Conservation (phyloP, 164 flowering plant genomes). For the Macadamia integrifolia region DNA sequence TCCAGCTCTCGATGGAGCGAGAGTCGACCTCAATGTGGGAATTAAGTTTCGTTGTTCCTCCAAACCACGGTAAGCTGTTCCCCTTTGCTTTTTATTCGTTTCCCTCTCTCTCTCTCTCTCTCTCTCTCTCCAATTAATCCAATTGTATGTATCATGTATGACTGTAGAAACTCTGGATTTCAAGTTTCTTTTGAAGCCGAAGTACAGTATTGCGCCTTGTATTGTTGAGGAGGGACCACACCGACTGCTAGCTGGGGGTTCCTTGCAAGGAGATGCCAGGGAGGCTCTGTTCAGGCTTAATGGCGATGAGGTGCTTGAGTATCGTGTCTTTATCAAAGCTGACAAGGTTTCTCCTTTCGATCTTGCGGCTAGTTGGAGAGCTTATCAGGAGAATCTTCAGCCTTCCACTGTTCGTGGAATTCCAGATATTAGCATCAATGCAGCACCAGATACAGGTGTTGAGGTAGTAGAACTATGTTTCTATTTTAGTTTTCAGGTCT, state of each 20-base stretch:
- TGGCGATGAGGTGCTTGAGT: slow-evolving; percentile 64
- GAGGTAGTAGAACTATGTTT: slow-evolving; percentile 41
- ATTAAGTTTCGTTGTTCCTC: slow-evolving; percentile 88
- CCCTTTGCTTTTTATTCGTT: too few species aligned
- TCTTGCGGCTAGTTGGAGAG: slow-evolving; percentile 98
- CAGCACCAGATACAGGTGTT: slow-evolving; percentile 36
- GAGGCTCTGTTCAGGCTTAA: slow-evolving; percentile 55
- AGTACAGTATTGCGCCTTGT: slow-evolving; percentile 46
- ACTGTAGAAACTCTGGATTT: slow-evolving; percentile 76
- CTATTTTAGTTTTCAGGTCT: background rate
- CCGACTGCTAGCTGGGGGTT: slow-evolving; percentile 56
- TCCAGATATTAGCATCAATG: slow-evolving; percentile 88
- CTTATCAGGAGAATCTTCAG: slow-evolving; percentile 78
- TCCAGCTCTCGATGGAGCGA: slow-evolving; percentile 78
- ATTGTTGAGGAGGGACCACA: slow-evolving; percentile 86
- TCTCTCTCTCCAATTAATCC: background rate
- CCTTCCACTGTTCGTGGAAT: slow-evolving; percentile 96
- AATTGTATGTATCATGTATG: background rate
- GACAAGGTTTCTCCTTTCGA: slow-evolving; percentile 94
- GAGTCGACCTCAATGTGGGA: slow-evolving; percentile 94
- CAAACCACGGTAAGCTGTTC: slow-evolving; percentile 66
- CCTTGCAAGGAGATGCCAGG: slow-evolving; percentile 76
- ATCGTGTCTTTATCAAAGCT: slow-evolving; percentile 65
- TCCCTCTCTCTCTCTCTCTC: too few species aligned
- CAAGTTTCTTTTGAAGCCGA: slow-evolving; percentile 92